Base-by-base conservation (phyloP, 139 green algal species). In the Volvox africanus region DNA sequence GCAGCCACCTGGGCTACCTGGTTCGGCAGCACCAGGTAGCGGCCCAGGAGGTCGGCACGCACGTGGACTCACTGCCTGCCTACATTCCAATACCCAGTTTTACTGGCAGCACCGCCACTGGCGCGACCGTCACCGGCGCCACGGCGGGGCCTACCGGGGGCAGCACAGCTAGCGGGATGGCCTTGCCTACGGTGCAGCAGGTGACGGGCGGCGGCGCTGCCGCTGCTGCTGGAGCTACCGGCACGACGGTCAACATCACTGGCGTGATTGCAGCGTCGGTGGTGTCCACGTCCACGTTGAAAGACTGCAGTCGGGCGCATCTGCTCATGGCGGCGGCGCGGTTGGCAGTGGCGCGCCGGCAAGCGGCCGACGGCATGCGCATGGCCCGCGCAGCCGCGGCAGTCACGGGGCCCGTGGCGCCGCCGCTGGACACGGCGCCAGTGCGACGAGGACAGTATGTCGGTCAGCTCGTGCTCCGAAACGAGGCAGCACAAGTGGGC, bases 11-110 rank as follows among this genome's bases (percentile, higher is more conserved):
- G 65, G 90, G 73, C 77, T 96, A 87, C 89, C 82, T 94, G n/a
- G 62, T 86, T 0, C 89, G 93, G 17, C 94, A 96, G 93, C 90
- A 94, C 82, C 90, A 93, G 89, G 67, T 91, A 24, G 93, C 88
- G 35, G 88, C 89, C 61, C 92, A 95, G 62, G 88, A 95, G 88
- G 67, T 96, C 61, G 79, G 87, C 67, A 80, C 44, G 0, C 90
- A 91, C 80, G 68, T 93, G 76, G 92, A 94, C 36, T 82, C 83
- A 20, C 62, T 87, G 50, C 82, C 86, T 0, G 55, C 86, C 18
- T 89, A 89, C 69, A 20, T 73, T 14, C 36, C 68, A 1, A 5
- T n/a, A 22, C 5, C 84, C 12, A 20, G 9, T 55, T 5, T 9
- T 9, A 55, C 9, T 55, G 44, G 44, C 44, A 55, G 14, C 68